Evolutionary conservation across 805 yeast species (phyloP), one percentile per base, ranked within the genome.

Genomic region (Candida pini): DNA sequence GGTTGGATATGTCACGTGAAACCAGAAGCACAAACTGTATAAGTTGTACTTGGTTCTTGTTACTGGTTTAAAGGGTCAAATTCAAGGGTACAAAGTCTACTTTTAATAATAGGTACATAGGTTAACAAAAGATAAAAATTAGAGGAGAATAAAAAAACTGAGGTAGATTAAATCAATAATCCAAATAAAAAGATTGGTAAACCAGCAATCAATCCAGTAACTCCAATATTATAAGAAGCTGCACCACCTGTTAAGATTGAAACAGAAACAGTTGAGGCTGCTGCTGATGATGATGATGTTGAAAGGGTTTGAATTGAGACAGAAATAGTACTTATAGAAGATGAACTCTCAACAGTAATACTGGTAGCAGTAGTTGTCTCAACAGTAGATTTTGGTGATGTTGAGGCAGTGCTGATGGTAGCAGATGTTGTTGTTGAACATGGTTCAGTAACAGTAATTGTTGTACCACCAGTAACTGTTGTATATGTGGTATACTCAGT

Each of bases 361-460:
- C 19, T 16, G 13, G 29, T 18, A 19, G 16, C n/a, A 21, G 35
- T 14, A 22, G 34, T 4, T 6, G 12, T 18, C 18, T 18, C 22
- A 21, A 30, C 19, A 10, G 20, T 13, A 7, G 35, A 18, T 22
- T 17, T 13, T 6, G 20, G 18, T 16, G 29, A 19, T 17, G 15
- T 18, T 17, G 31, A 12, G 13, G 19, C 13, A 20, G 29, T 32
- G 10, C 35, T 14, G 28, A 30, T 16, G 10, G 31, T 9, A 17
- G 26, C 28, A 17, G 34, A 9, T 21, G 34, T 14, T 6, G 21
- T n/a, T 17, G 30, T 18, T 4, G 51, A 35, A 31, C 48, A 38
- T 20, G 35, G 37, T 32, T 43, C 47, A 9, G 46, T 38, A 19
- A 46, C 44, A 26, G 51, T 43, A 30, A 41, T 40, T 13, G 51